Evolutionary conservation across 768 basidiomycete species (phyloP).

Genomic region (Leccinum variicolor): DNA sequence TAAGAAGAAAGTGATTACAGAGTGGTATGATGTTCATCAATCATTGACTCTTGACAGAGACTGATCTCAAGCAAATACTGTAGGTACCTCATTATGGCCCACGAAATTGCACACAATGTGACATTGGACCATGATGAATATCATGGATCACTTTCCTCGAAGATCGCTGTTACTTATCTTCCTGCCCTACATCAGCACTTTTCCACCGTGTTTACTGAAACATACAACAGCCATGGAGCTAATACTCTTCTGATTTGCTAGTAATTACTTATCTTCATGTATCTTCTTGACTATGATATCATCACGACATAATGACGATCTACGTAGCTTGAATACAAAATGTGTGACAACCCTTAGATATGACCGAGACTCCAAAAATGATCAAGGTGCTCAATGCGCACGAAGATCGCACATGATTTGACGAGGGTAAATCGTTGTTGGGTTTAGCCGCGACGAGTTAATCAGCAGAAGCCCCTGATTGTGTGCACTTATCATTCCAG

Average conservation of each 20-base stretch:
- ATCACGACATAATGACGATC: neutral
- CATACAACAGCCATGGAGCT: too few species aligned
- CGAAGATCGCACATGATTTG: too few species aligned
- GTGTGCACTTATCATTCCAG: too few species aligned
- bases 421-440: too few species aligned
- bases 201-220: neutral
- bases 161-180: constrained; percentile 5
- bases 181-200: neutral
- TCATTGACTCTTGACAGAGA: neutral
- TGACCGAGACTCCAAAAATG: too few species aligned
- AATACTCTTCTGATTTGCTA: neutral
- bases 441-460: too few species aligned
- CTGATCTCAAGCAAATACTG: neutral
- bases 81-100: constrained; percentile 29
- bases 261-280: neutral
- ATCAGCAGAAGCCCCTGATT: too few species aligned
- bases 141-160: constrained; percentile 21
- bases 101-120: constrained; percentile 26
- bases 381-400: too few species aligned
- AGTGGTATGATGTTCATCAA: constrained; percentile 8
- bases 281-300: neutral
- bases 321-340: too few species aligned
- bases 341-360: too few species aligned
- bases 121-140: constrained; percentile 25
- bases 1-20: neutral